These are phyloP conservation scores for Coelastrella sp. DNA, from an alignment of 139 green algal species.

Conservation along the genomic window DNA sequence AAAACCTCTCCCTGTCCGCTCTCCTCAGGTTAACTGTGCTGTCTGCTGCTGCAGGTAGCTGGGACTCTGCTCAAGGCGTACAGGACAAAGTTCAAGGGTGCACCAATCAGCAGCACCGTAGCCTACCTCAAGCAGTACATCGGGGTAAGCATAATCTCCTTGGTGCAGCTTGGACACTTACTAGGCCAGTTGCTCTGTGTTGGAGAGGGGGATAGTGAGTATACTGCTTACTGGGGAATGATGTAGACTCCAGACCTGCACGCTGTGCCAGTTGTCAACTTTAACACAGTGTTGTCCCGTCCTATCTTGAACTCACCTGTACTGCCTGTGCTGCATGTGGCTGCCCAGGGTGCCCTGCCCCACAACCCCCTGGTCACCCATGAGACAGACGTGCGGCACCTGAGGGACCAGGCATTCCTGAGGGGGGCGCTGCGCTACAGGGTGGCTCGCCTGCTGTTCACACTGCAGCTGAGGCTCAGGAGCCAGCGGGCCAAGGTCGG, in stretches of 20 bases:
- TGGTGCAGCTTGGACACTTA: neutral
- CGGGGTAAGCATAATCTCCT: neutral
- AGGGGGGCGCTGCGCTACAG: conserved; percentile 53
- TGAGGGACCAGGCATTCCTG: conserved; percentile 83
- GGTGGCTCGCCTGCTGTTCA: conserved; percentile 80
- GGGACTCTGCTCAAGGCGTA: conserved; percentile 88
- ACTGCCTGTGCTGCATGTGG: neutral
- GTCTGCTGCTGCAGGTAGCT: conserved; percentile 69
- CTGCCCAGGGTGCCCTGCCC: conserved; percentile 64
- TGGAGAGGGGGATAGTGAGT: neutral
- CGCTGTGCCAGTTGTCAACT: too few relatives aligned
- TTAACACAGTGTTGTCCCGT: neutral
- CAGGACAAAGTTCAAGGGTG: conserved; percentile 73
- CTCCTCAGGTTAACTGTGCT: neutral
- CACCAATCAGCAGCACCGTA: conserved; percentile 74
- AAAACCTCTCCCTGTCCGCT: too few relatives aligned
- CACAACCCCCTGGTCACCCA: conserved; percentile 86
- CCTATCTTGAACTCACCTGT: neutral
- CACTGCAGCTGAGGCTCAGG: conserved; percentile 73
- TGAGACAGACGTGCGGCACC: conserved; percentile 75
- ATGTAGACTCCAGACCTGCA: too few relatives aligned
- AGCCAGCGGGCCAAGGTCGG: conserved; percentile 54
- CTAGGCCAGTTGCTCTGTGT: neutral
- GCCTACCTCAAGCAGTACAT: conserved; percentile 65
- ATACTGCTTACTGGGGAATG: too few relatives aligned